Percentiles rank a stretch among this genome's conserved stretches.
These are phyloP conservation scores for Phytophthora pisi DNA, from an alignment of 352 stramenopile species.

Conservation along the genomic window DNA sequence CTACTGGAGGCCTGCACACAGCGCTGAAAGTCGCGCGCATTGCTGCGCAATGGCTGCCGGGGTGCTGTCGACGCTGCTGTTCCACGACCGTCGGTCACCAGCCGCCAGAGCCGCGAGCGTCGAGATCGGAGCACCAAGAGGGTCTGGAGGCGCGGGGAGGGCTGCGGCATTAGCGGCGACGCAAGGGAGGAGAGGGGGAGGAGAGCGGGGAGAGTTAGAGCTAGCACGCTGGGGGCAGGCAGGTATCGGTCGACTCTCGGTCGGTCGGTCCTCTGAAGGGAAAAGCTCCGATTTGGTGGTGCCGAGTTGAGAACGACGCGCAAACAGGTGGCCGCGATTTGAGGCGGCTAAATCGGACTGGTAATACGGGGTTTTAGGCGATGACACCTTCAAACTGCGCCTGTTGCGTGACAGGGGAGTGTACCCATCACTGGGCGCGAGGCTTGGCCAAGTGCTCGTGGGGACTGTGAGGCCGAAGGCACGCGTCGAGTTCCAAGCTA, in stretches of 20 bases:
- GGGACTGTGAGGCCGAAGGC: too few relatives aligned
- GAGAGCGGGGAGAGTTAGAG: not conserved
- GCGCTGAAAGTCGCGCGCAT: slow-evolving; percentile 13
- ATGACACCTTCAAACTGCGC: slow-evolving; percentile 16
- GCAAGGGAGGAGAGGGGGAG: not conserved
- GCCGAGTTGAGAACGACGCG: slow-evolving; percentile 12
- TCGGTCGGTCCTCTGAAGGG: not conserved
- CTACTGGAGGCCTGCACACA: slow-evolving; percentile 2
- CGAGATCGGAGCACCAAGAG: slow-evolving; percentile 28
- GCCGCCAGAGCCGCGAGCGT: slow-evolving; percentile 17
- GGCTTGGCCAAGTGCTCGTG: too few relatives aligned
- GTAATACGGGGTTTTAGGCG: not conserved
- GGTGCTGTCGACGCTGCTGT: not conserved
- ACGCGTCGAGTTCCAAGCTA: too few relatives aligned
- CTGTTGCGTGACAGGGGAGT: not conserved
- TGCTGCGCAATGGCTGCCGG: slow-evolving; percentile 6
- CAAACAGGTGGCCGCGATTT: slow-evolving; percentile 11
- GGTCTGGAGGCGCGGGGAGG: slow-evolving; percentile 12
- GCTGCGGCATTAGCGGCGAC: slow-evolving; percentile 24
- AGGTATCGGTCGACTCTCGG: not conserved
- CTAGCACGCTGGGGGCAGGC: not conserved
- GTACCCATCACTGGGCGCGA: not conserved
- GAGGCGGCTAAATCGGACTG: not conserved
- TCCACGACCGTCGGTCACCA: not conserved
- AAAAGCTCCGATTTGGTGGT: slow-evolving; percentile 14